Base-by-base conservation (phyloP, 2,329 filamentous ascomycete species). In the Clarireedia homoeocarpa region DNA sequence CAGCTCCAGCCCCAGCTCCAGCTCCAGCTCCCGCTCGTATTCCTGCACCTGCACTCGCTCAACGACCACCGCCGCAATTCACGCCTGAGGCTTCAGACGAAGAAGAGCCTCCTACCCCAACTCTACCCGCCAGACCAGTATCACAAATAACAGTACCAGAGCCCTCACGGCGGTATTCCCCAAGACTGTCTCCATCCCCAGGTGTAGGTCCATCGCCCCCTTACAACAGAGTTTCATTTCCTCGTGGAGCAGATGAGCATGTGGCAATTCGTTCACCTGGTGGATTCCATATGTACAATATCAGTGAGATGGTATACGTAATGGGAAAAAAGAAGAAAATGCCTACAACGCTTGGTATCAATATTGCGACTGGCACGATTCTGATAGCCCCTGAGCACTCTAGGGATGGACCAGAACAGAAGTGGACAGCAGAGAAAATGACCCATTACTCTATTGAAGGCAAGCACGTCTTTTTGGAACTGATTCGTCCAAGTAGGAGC, bases 251-350 rank as follows among this genome's bases (percentile, higher is more conserved):
- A 2, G 74, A 77, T 24, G 63, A 55, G 26, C 61, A 77, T 2
- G 74, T 75, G n/a, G 59, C 57, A 27, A 63, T 61, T 58, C 69
- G 71, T 30, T 85, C 86, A 2, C 88, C 89, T 5, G 88, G 89
- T 17, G 89, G 89, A 2, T 97, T 91, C 68, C 91, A 95, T 68
- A 78, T 97, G 71, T 97, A 96, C 73, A 96, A 96, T 66, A 91
- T 97, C 66, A 95, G 91, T 69, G 92, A 97, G 73, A 96, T 96
- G 88, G 83, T 59, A 10, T 92, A 91, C n/a, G 84, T 94, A 46
- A 91, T 96, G 83, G 92, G 92, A 56, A 96, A 95, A 75, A 87
- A 89, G 67, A 96, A 96, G 77, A 97, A 97, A 75, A 94, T 96
- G 89, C 91, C 92, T 1, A 96, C 91, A n/a, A 96, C 89, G 0